Conservation (phyloP, 2,329 filamentous ascomycete species). For the Calonectria hongkongensis region DNA sequence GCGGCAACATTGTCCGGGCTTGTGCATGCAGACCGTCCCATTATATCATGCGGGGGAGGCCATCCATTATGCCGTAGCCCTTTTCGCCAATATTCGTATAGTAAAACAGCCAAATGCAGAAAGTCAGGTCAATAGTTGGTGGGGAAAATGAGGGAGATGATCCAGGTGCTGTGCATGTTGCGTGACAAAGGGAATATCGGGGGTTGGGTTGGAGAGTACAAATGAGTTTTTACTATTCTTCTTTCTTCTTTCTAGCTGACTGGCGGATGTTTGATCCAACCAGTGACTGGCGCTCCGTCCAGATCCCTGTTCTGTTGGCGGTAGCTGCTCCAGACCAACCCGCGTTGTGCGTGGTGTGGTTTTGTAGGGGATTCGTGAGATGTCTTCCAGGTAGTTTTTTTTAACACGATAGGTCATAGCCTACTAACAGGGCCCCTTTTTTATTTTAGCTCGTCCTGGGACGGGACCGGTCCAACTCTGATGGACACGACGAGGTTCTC, state of each 20-base stretch:
- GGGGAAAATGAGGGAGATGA: slow-evolving; percentile 44
- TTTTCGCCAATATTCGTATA: slow-evolving; percentile 50
- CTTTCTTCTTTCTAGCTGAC: slow-evolving; percentile 47
- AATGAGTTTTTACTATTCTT: slow-evolving; percentile 49
- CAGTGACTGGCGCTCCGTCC: slow-evolving; percentile 33
- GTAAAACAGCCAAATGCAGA: slow-evolving; percentile 47
- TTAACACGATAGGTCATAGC: slow-evolving; percentile 49
- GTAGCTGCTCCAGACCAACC: slow-evolving; percentile 39
- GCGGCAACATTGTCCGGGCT: slow-evolving; percentile 8
- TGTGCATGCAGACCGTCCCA: slow-evolving; percentile 26
- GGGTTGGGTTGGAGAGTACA: slow-evolving; percentile 41
- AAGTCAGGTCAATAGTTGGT: slow-evolving; percentile 45
- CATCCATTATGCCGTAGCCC: slow-evolving; percentile 31
- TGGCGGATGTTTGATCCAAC: slow-evolving; percentile 36
- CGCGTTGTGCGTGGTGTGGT: slow-evolving; percentile 34
- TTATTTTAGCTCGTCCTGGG: slow-evolving; percentile 33
- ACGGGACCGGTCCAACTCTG: slow-evolving; percentile 15
- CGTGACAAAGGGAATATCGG: slow-evolving; percentile 52
- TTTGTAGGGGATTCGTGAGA: slow-evolving; percentile 44
- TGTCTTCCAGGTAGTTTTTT: slow-evolving; percentile 46
- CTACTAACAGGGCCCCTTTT: slow-evolving; percentile 40
- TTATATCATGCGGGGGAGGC: slow-evolving; percentile 22
- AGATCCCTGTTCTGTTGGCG: slow-evolving; percentile 40
- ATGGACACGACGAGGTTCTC: slow-evolving; percentile 20
- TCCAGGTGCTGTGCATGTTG: slow-evolving; percentile 47